Evolutionary conservation across 441 rosid genomes (phyloP).

Genomic region (Adansonia rubrostipa): DNA sequence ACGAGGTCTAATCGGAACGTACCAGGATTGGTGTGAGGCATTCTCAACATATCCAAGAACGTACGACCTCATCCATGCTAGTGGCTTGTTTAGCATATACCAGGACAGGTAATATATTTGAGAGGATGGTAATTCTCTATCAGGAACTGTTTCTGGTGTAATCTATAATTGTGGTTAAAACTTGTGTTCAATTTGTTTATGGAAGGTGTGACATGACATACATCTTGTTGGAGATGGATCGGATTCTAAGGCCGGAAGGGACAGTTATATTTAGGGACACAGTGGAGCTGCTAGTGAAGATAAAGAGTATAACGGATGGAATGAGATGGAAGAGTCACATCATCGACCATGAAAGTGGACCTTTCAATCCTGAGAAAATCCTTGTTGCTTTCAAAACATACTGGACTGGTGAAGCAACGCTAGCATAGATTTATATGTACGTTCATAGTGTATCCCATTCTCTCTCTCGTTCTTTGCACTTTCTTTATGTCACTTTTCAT

Average conservation of each 20-base stretch:
- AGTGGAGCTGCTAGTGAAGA: conserved; percentile 74
- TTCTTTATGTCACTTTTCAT: neutral
- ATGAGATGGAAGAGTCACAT: conserved; percentile 90
- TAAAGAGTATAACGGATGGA: conserved; percentile 69
- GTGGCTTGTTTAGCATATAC: conserved; percentile 69
- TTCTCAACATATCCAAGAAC: conserved; percentile 81
- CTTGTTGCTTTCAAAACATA: conserved; percentile 83
- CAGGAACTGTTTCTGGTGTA: neutral
- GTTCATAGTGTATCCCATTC: neutral
- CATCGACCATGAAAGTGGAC: conserved; percentile 91
- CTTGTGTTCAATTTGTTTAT: conserved; percentile 17
- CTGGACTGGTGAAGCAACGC: conserved; percentile 68
- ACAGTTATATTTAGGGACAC: conserved; percentile 82
- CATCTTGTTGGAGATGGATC: conserved; percentile 94
- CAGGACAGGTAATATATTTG: conserved; percentile 61
- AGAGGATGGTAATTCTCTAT: neutral
- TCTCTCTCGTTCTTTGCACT: neutral
- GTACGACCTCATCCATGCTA: conserved; percentile 69
- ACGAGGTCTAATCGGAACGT: conserved; percentile 65
- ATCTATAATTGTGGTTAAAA: neutral
- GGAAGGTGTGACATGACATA: conserved; percentile 75
- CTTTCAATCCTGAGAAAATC: conserved; percentile 91
- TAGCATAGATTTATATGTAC: conserved; percentile 25
- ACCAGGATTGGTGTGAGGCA: conserved; percentile 76
- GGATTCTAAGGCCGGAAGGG: conserved; percentile 93